Evolutionary conservation across 495 filamentous ascomycete genomes (phyloP), one percentile per base, ranked within the genome.

Genomic region (Penicillium bialowiezense): DNA sequence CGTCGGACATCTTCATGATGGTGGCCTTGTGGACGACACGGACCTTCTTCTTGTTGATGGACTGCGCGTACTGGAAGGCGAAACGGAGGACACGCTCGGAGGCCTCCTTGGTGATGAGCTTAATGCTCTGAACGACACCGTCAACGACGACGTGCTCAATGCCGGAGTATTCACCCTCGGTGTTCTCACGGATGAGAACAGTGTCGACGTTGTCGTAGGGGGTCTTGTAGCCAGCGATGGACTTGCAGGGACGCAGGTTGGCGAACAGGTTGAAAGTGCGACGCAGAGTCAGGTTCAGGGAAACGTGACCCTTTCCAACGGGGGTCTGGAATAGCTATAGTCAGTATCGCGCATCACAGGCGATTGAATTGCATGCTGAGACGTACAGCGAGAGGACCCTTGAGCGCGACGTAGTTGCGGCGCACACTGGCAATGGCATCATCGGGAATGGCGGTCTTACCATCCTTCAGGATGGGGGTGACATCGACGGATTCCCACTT

Each of bases 1-100:
- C 93, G 72, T 98, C 93, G 71, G 81, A 87, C 95, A 97, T 97
- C 85, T 98, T 98, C 93, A 97, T 97, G 79, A 97, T 98, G 62
- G 95, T 98, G 63, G 92, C 93, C 83, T 97, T 97, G 83, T 97
- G 92, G 43, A 97, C 93, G 32, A 87, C 92, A 54, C 93, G 88
- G 52, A 98, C 93, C 84, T 97, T 96, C 68, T 83, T 88, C 78
- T 87, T 87, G 63, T 90, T 88, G 55, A 97, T 88, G 42, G 88
- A 81, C 69, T 91, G 79, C 59, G 93, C 93, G 63, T 97, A 90
- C 72, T 97, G 91, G 85, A 98, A 98, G 51, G 95, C 93, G 71
- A 89, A 98, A 54, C 90, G 83, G 31, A 97, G 82, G 33, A 98
- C 95, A 51, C 93, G 83, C 82, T 98, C 93, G 58, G 82, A 90